A percentile compares a stretch with the other conserved stretches of the same genome.
phyloP scores from a whole-genome alignment of 306 rosid species.

The Gastrolobium villosum region DNA sequence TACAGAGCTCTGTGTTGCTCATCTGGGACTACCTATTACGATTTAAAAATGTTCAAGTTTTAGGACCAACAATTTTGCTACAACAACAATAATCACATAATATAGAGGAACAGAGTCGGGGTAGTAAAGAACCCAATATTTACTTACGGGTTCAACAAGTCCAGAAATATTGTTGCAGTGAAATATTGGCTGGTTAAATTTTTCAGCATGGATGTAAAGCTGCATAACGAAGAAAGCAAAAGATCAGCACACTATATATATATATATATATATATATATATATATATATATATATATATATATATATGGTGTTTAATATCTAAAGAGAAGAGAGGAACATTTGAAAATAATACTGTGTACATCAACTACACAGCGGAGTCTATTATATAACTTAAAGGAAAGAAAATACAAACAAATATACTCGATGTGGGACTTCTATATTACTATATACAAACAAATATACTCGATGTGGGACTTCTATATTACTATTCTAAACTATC shows the following conservation, averaged over 20 bases:
- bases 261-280: too few relatives aligned
- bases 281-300: too few relatives aligned
- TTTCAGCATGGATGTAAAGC: slow-evolving; percentile 83
- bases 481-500: too few relatives aligned
- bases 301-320: too few relatives aligned
- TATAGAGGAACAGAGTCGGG: neutral
- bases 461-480: too few relatives aligned
- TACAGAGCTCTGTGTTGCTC: slow-evolving; percentile 82
- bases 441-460: too few relatives aligned
- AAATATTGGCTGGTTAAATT: slow-evolving; percentile 96
- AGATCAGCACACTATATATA: slow-evolving; percentile 21
- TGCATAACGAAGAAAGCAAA: slow-evolving; percentile 53
- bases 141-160: slow-evolving; percentile 91
- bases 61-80: slow-evolving; percentile 4
- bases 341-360: too few relatives aligned
- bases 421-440: too few relatives aligned
- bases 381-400: too few relatives aligned
- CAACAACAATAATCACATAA: neutral
- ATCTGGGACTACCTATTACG: slow-evolving; percentile 81
- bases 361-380: too few relatives aligned
- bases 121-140: slow-evolving; percentile 6
- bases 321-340: too few relatives aligned
- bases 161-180: slow-evolving; percentile 98
- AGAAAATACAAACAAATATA: too few relatives aligned
- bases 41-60: slow-evolving; percentile 6